Conservation (phyloP, 108 stramenopile genomes). For the Fragilariopsis cylindrus region DNA sequence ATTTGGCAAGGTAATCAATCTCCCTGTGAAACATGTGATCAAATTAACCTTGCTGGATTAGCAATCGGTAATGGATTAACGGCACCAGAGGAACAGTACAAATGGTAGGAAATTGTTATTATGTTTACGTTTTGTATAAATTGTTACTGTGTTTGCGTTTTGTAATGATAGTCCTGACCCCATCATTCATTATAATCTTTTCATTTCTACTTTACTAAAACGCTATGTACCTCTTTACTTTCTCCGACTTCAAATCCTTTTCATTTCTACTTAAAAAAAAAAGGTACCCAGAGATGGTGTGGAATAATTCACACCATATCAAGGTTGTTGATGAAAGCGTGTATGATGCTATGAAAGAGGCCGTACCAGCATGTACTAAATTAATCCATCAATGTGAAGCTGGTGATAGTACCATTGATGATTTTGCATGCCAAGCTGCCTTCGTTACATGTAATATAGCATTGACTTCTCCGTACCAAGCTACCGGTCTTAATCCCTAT, state of each 20-base stretch:
- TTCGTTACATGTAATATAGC: slow-evolving; percentile 79
- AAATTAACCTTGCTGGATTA: slow-evolving; percentile 83
- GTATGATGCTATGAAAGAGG: slow-evolving; percentile 72
- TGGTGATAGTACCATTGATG: slow-evolving; percentile 54
- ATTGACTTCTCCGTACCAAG: slow-evolving; percentile 81
- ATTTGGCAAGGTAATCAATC: slow-evolving; percentile 38
- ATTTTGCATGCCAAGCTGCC: slow-evolving; percentile 80
- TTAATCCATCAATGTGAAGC: slow-evolving; percentile 84
- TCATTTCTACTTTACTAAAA: no score
- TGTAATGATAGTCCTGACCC: neutral
- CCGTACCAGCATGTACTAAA: slow-evolving; percentile 70
- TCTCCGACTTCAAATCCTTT: neutral
- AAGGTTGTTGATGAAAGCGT: slow-evolving; percentile 72
- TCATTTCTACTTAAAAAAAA: slow-evolving; percentile 25
- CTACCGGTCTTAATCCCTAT: slow-evolving; percentile 93
- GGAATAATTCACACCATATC: slow-evolving; percentile 89
- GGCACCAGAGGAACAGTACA: slow-evolving; percentile 90
- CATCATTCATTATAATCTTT: no score
- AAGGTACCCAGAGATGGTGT: slow-evolving; percentile 90
- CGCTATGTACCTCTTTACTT: neutral
- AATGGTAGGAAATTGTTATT: slow-evolving; percentile 18
- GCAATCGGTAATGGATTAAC: slow-evolving; percentile 97
- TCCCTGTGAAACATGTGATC: slow-evolving; percentile 31
- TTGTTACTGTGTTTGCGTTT: neutral
- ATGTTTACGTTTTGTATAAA: no score